A percentile compares a stretch with the other conserved stretches of the same genome.
Evolutionary conservation across 2,329 filamentous ascomycete genomes (phyloP).

Genomic region (Paradendryphiella salina): DNA sequence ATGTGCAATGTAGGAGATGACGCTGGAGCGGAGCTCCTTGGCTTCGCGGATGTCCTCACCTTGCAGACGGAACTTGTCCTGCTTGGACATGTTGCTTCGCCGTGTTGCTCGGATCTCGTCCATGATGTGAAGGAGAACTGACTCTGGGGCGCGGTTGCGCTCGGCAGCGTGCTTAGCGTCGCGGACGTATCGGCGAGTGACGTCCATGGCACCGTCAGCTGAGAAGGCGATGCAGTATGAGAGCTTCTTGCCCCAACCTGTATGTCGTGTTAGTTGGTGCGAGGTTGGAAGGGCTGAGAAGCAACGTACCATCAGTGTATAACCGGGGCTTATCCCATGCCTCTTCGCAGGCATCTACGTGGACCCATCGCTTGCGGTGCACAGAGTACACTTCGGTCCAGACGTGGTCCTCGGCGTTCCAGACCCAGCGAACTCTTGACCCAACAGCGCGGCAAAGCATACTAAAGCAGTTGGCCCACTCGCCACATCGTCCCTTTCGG

Average conservation of each 20-base stretch:
- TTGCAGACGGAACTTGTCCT: slow-evolving; percentile 78
- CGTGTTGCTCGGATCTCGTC: slow-evolving; percentile 87
- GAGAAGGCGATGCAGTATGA: slow-evolving; percentile 97
- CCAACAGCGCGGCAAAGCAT: slow-evolving; percentile 96
- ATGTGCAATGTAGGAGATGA: slow-evolving; percentile 72
- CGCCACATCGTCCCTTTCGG: slow-evolving; percentile 80
- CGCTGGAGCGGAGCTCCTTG: slow-evolving; percentile 72
- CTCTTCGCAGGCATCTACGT: slow-evolving; percentile 92
- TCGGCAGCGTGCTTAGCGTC: slow-evolving; percentile 73
- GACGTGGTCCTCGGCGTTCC: slow-evolving; percentile 96
- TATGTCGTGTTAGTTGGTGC: slow-evolving; percentile 13
- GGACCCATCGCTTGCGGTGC: slow-evolving; percentile 92
- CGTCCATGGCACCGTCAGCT: slow-evolving; percentile 75
- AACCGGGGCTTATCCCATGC: slow-evolving; percentile 92
- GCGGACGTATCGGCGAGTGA: slow-evolving; percentile 70
- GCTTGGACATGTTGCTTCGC: slow-evolving; percentile 81
- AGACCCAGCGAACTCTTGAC: slow-evolving; percentile 91
- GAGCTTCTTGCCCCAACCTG: slow-evolving; percentile 91
- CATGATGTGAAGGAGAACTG: slow-evolving; percentile 87
- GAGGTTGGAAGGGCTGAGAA: not conserved
- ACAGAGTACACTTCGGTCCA: slow-evolving; percentile 98
- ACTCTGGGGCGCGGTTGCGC: slow-evolving; percentile 79
- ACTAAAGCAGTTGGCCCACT: slow-evolving; percentile 98
- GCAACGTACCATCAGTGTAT: slow-evolving; percentile 74
- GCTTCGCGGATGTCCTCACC: slow-evolving; percentile 79